Evolutionary conservation across 2,329 filamentous ascomycete species (phyloP), one percentile per base, ranked within the genome.

Genomic region (Trichoderma oligosporum): DNA sequence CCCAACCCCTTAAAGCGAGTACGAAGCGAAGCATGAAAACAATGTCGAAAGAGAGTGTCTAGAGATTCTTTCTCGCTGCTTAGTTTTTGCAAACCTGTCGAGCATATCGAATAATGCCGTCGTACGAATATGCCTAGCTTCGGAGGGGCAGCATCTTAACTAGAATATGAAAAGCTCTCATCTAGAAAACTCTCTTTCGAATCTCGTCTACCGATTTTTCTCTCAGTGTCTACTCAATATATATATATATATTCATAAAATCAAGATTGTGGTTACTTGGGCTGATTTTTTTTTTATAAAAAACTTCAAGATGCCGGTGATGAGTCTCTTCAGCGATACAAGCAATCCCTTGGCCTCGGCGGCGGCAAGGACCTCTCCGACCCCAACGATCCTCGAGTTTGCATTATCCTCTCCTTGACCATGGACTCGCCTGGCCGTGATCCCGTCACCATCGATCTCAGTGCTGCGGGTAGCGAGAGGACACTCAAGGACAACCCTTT

Each of bases 251-350:
- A n/a, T n/a, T n/a, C n/a, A n/a, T n/a, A n/a, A n/a, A n/a, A n/a
- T n/a, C n/a, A n/a, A 22, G 33, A 47, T 31, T 60, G 57, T 44
- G 35, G 12, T 9, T 39, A 36, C 12, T 14, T 9, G 27, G 24
- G n/a, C 52, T 55, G 11, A 55, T 29, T 5, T 2, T 38, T 29
- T 31, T 5, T 31, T 31, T 11, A 6, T 31, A 11, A n/a, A n/a
- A 20, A 11, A 35, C 5, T 29, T 58, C 57, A 67, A 86, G 80
- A 86, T 68, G 78, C 81, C 65, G 78, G 89, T 68, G 94, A 99
- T 73, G 93, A 97, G 75, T 94, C 93, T 61, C 87, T 99, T 68
- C 89, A 95, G 77, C 88, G 93, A 69, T 99, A 96, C 88, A 99
- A 99, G 81, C 84, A 93, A 70, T 97, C 93, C 11, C 87, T 99